These are phyloP conservation scores for Nephelium lappaceum DNA, from an alignment of 345 rosid genomes.

Conservation along the genomic window DNA sequence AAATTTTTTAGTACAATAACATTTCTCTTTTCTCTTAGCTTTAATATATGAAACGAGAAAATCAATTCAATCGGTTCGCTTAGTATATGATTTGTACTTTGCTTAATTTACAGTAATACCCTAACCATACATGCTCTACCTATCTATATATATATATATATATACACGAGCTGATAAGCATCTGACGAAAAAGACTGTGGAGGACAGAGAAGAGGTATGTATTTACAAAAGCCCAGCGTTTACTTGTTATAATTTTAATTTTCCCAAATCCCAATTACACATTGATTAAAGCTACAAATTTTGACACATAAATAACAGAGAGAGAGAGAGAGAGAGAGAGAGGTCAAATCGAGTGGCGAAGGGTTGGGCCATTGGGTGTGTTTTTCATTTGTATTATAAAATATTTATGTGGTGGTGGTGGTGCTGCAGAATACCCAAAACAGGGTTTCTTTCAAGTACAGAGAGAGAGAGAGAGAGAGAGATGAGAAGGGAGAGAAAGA, in stretches of 20 bases:
- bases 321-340: too few relatives aligned
- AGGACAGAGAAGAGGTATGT: not conserved
- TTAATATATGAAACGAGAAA: too few relatives aligned
- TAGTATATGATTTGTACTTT: too few relatives aligned
- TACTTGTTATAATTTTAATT: not conserved
- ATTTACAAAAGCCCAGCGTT: not conserved
- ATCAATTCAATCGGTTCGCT: too few relatives aligned
- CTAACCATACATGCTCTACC: too few relatives aligned
- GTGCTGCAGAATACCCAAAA: not conserved
- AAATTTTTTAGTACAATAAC: too few relatives aligned
- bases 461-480: not conserved
- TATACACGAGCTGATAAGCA: not conserved
- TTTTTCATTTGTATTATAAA: constrained; percentile 16
- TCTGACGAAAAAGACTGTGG: not conserved
- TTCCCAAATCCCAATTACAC: not conserved
- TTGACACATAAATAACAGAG: too few relatives aligned
- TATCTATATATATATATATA: too few relatives aligned
- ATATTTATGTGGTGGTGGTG: constrained; percentile 47
- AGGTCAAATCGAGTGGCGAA: constrained; percentile 54
- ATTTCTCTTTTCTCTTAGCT: too few relatives aligned
- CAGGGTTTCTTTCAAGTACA: not conserved
- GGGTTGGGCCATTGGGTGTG: constrained; percentile 20
- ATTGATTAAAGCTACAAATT: not conserved
- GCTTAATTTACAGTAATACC: too few relatives aligned
- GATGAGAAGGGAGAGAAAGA: constrained; percentile 12